Percentiles rank a stretch among this genome's conserved stretches.
Evolutionary conservation across 495 filamentous ascomycete species (phyloP).

Genomic region (Aspergillus biplanus): DNA sequence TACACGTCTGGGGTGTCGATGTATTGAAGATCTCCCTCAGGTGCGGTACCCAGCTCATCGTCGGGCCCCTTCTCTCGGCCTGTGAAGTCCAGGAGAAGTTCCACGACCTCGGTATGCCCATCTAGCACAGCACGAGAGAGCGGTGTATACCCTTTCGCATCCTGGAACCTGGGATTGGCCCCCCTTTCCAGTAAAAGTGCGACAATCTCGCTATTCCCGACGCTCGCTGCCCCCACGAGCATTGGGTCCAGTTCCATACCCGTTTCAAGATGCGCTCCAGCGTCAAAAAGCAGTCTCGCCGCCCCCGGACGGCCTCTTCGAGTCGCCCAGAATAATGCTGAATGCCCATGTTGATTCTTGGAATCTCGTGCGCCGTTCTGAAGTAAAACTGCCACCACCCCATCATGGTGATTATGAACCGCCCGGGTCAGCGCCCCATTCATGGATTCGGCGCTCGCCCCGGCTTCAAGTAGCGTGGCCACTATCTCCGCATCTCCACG

Average conservation of each 20-base stretch:
- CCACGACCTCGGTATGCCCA: background rate
- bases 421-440: background rate
- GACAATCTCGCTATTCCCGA: slow-evolving; percentile 32
- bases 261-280: background rate
- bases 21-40: background rate
- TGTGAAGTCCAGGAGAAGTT: background rate
- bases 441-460: background rate
- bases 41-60: background rate
- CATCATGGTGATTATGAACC: background rate
- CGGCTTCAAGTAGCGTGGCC: background rate
- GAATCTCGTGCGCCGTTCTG: background rate
- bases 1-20: slow-evolving; percentile 5
- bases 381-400: background rate
- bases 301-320: background rate
- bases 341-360: slow-evolving; percentile 39
- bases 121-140: background rate
- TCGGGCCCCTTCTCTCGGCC: too few species aligned
- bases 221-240: background rate
- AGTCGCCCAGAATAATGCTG: slow-evolving; percentile 22
- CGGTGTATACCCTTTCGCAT: slow-evolving; percentile 2
- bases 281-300: background rate
- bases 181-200: background rate
- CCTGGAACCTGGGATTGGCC: background rate
- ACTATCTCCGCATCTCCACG: background rate
- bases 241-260: background rate